Base-by-base conservation (phyloP, 169 alveolate species). In the Plasmodium gaboni region DNA sequence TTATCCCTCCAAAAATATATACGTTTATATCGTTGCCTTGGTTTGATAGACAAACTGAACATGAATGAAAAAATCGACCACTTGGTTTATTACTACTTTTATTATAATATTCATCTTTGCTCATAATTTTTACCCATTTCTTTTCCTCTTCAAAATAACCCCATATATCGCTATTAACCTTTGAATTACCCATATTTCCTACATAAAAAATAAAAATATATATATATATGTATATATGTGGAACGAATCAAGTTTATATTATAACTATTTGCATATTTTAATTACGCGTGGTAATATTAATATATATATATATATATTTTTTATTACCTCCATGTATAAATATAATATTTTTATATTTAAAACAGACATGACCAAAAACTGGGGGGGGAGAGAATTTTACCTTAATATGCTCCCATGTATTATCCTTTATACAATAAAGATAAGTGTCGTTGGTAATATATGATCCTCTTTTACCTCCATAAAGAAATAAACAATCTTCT, bases 1-100 rank as follows among this genome's bases (percentile, higher is more conserved):
- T 60, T 32, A 85, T 22, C 5, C 91, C 91, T 2, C 91, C 91
- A 63, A 85, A 85, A 48, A 85, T 63, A 46, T 69, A 85, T 2
- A 51, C 86, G n/a, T 57, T 85, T 19, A 85, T 69, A 50, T 85
- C 91, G 26, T 69, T 69, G n/a, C 91, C 91, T 63, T 85, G 91
- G 28, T 85, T 85, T 3, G 86, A 57, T 53, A 85, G 17, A 64
- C 86, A 69, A 44, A 85, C 32, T 57, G 91, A 24, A 85, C 91
- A 85, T 50, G 91, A 85, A 12, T 85, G 91, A 63, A 85, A 85
- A 70, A 57, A 85, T 8, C 91, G 17, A 61, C 51, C 91, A 44
- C 69, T 57, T 8, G 91, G 91, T 60, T 85, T 85, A 1, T 9
- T 22, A 22, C 24, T 32, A 32, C 6, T 8, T 32, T 70, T 17